A percentile compares a stretch with the other conserved stretches of the same genome.
Evolutionary conservation across 129 eudicot species (phyloP).

Genomic region (Dittrichia graveolens): DNA sequence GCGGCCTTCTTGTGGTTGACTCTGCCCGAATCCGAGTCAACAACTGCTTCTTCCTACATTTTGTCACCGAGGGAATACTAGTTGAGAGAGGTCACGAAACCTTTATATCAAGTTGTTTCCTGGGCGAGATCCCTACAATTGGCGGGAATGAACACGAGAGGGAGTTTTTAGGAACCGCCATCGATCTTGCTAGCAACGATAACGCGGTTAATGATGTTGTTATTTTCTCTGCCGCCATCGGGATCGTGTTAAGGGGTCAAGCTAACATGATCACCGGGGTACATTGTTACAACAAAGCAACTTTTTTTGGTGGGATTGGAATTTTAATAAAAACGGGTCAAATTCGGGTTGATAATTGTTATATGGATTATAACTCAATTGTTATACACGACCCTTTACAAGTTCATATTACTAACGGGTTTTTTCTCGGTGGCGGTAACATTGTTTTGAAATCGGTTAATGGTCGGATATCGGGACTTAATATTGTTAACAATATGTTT

Average conservation of each 20-base stretch:
- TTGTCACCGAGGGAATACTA: conserved; percentile 62
- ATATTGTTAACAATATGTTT: conserved; percentile 57
- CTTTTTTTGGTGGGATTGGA: conserved; percentile 69
- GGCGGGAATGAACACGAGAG: conserved; percentile 60
- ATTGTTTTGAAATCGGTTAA: conserved; percentile 53
- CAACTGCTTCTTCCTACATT: conserved; percentile 67
- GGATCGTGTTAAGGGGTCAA: conserved; percentile 60
- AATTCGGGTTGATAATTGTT: conserved; percentile 49
- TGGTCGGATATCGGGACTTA: conserved; percentile 55
- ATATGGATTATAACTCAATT: conserved; percentile 63
- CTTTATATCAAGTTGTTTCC: conserved; percentile 51
- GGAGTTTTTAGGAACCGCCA: conserved; percentile 55
- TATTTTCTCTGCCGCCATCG: conserved; percentile 61
- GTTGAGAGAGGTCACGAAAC: conserved; percentile 77
- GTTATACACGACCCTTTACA: conserved; percentile 70
- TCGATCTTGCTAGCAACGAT: conserved; percentile 62
- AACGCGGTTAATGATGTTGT: conserved; percentile 67
- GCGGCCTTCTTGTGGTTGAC: conserved; percentile 60
- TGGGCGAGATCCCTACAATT: conserved; percentile 63
- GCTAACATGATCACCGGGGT: conserved; percentile 77
- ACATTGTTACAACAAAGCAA: conserved; percentile 80
- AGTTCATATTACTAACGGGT: conserved; percentile 52
- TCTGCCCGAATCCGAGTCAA: conserved; percentile 57
- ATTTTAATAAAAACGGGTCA: conserved; percentile 58
- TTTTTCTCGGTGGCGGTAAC: conserved; percentile 76